These are phyloP conservation scores for Populus davidiana DNA, from an alignment of 345 rosid species.

Conservation along the genomic window DNA sequence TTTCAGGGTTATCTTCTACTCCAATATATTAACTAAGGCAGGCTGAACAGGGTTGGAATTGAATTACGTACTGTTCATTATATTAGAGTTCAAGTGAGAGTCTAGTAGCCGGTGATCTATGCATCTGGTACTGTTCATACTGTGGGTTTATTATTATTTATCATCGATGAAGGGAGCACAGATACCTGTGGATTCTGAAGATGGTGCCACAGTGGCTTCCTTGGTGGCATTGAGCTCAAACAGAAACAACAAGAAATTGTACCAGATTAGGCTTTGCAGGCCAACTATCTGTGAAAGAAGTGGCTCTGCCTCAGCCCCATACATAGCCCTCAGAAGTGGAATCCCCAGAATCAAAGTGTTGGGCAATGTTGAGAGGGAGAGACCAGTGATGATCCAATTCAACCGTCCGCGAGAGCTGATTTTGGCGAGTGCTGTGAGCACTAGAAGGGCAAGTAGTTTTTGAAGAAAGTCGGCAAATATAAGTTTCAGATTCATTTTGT, in stretches of 20 bases:
- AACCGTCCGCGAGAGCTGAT: constrained; percentile 51
- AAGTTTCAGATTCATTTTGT: constrained; percentile 67
- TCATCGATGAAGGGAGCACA: neutral
- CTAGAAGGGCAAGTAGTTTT: constrained; percentile 50
- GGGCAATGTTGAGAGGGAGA: constrained; percentile 71
- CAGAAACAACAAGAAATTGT: constrained; percentile 64
- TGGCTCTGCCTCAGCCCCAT: constrained; percentile 55
- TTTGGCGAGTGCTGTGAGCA: constrained; percentile 36
- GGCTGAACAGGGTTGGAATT: constrained; percentile 21
- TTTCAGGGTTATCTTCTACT: constrained; percentile 3
- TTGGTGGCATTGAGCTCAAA: constrained; percentile 65
- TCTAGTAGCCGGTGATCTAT: neutral
- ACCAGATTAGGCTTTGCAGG: constrained; percentile 81
- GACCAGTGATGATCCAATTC: constrained; percentile 62
- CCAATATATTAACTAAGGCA: constrained; percentile 13
- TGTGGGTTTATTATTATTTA: neutral
- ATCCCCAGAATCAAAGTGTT: constrained; percentile 86
- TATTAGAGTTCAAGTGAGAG: neutral
- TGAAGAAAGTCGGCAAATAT: constrained; percentile 60
- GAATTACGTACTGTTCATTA: neutral
- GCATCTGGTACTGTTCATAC: neutral
- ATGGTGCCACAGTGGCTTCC: constrained; percentile 31
- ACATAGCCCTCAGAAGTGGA: constrained; percentile 66
- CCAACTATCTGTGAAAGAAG: constrained; percentile 72
- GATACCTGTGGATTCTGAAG: constrained; percentile 53